These are phyloP conservation scores for Termitomyces sp. DNA, from an alignment of 768 basidiomycete species.

Conservation along the genomic window DNA sequence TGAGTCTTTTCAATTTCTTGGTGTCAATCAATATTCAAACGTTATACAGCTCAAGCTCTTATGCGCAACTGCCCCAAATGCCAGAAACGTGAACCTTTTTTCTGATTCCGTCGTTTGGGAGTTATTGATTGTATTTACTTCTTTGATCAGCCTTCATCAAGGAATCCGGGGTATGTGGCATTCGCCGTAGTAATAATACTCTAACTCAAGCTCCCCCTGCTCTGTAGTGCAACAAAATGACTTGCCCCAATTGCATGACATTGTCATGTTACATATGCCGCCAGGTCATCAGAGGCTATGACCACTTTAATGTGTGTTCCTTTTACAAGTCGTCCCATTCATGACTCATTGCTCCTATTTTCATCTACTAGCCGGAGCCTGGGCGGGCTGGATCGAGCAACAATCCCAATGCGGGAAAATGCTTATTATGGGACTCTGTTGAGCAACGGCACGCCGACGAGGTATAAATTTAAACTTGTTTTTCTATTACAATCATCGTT, in stretches of 20 bases:
- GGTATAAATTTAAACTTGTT: slow-evolving; percentile 28
- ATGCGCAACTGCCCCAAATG: slow-evolving; percentile 90
- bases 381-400: slow-evolving; percentile 18
- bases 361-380: slow-evolving; percentile 1
- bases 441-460: slow-evolving; percentile 65
- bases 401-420: slow-evolving; percentile 35
- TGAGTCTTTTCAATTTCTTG: slow-evolving; percentile 23
- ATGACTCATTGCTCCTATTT: slow-evolving; percentile 11
- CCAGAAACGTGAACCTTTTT: slow-evolving; percentile 53
- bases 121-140: slow-evolving; percentile 3
- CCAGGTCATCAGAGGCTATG: slow-evolving; percentile 65
- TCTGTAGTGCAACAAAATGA: slow-evolving; percentile 88
- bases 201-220: slow-evolving; percentile 2
- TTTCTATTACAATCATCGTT: neutral
- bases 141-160: slow-evolving; percentile 67
- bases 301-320: slow-evolving; percentile 58
- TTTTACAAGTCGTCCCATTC: neutral
- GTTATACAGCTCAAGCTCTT: slow-evolving; percentile 58
- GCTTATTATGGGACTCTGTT: slow-evolving; percentile 62
- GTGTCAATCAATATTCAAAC: slow-evolving; percentile 2
- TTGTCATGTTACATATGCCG: slow-evolving; percentile 86
- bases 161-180: slow-evolving; percentile 58
- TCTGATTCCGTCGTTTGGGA: neutral
- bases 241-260: slow-evolving; percentile 65
- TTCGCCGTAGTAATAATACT: neutral